Base-by-base conservation (phyloP, 75 land plant genomes). In the Azolla pinnata region DNA sequence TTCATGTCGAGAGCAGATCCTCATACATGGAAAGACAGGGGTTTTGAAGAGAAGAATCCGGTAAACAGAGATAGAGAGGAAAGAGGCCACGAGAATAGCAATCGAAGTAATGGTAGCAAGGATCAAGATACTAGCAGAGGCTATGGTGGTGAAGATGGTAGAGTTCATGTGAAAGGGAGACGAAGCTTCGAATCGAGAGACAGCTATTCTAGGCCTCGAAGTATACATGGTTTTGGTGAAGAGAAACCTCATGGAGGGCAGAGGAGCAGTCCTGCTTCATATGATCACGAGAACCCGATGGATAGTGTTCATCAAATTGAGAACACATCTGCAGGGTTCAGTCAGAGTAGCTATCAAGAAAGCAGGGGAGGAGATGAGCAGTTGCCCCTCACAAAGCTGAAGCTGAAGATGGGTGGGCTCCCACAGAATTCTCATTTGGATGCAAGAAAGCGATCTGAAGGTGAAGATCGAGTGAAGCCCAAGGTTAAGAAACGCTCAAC, bases 361-460 rank as follows among this genome's bases (percentile, higher is more conserved):
- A 2, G 49, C 17, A 18, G 49, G 21, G 4, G 10, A 4, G 49
- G 49, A 46, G 61, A 46, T 17, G 63, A 46, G 3, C 14, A 24
- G 9, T 19, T 52, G 14, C 26, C 51, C 24, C 27, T 45, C n/a
- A 63, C 73, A 23, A 70, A 70, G 44, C 55, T 70, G 12, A 70
- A 70, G 66, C 53, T 70, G n/a, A 70, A 63, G 47, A 60, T 70
- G 4, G 73, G 73, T 42, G 73, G 73, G 29, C 50, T 70, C 27
- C 56, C 73, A 23, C 66, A 63, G 24, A 70, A 67, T 20, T 26
- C 63, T 18, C 54, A 55, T 44, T 70, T 67, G 1, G 67, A 70
- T 30, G 44, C 24, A 56, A 63, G 61, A 56, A 45, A 33, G 38
- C 32, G 46, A 35, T 17, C n/a, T 5, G 30, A 44, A 42, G 27